phyloP scores from a whole-genome alignment of 371 early-diverging fungal species.

The Mucor racemosus region DNA sequence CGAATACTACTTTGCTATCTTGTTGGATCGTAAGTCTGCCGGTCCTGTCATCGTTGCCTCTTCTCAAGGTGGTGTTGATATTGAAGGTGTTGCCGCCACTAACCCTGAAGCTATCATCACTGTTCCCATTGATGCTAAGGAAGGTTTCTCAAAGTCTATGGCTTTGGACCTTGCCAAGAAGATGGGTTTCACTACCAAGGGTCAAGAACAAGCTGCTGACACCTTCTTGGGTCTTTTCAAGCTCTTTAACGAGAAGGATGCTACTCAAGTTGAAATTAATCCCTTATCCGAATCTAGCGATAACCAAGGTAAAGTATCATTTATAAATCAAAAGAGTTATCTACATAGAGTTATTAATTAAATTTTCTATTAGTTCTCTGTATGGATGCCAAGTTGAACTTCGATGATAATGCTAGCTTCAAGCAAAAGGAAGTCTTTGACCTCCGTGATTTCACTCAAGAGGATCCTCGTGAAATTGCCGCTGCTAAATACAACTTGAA shows the following conservation, averaged over 20 bases:
- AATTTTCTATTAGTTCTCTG: constrained; percentile 40
- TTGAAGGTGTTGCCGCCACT: constrained; percentile 94
- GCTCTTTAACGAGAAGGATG: constrained; percentile 95
- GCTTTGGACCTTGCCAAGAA: constrained; percentile 75
- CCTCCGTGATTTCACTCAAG: constrained; percentile 93
- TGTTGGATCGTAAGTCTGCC: constrained; percentile 94
- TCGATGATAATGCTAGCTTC: constrained; percentile 99
- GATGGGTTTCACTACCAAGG: constrained; percentile 87
- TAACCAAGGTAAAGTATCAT: constrained; percentile 73
- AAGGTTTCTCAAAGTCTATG: constrained; percentile 65
- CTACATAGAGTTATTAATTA: not conserved
- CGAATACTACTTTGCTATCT: constrained; percentile 98
- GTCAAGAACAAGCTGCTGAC: constrained; percentile 86
- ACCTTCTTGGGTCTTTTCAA: constrained; percentile 93
- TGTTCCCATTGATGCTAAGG: constrained; percentile 78
- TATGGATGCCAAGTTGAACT: constrained; percentile 81
- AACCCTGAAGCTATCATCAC: constrained; percentile 94
- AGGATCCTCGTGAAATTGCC: constrained; percentile 96
- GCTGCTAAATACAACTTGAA: constrained; percentile 97
- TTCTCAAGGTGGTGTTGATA: constrained; percentile 97
- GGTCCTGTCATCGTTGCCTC: constrained; percentile 96
- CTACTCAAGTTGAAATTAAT: constrained; percentile 98
- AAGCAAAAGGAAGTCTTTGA: constrained; percentile 91
- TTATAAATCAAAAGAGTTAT: not conserved
- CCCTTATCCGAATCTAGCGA: constrained; percentile 92